Evolutionary conservation across 2,329 filamentous ascomycete species (phyloP), one percentile per base, ranked within the genome.

Genomic region (Calonectria naviculata): DNA sequence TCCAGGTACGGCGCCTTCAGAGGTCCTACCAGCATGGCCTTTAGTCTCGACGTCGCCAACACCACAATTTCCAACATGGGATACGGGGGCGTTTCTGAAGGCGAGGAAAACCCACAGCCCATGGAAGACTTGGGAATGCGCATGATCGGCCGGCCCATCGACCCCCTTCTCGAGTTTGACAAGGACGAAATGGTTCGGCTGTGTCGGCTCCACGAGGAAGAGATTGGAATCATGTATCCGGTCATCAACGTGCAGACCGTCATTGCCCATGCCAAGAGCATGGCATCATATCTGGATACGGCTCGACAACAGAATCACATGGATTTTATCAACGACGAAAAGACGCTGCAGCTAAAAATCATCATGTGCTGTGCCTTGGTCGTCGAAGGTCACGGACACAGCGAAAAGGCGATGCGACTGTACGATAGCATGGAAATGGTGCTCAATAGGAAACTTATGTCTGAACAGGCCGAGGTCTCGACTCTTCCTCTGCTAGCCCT

Each of bases 171-270:
- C 90, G 88, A 91, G 9, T 89, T 97, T 60, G 89, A 90, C 65
- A 92, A 93, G 78, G 91, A 95, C 41, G 95, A 98, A 79, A 94
- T 97, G 78, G 82, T 96, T 24, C 90, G 94, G 1, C 84, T 98
- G 17, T 94, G 94, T 74, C 88, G 90, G 17, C 86, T 97, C 0
- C 96, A 97, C 79, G 94, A 97, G 75, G 95, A 98, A 77, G 95
- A 98, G 80, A 92, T 97, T 78, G 94, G 94, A 49, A 90, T 96
- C 78, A 97, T 98, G 94, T 98, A 97, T 81, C 96, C 96, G 0
- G 90, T 98, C 5, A 82, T 97, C 56, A 90, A 94, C 75, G 93
- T 97, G 41, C 90, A 93, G 47, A 88, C 88, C 47, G 85, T 97
- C 44, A 91, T 94, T 42, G 85, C 87, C 7, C 93, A 97, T 80